Evolutionary conservation across 2,329 filamentous ascomycete genomes (phyloP).

Genomic region (Alternaria triticina): DNA sequence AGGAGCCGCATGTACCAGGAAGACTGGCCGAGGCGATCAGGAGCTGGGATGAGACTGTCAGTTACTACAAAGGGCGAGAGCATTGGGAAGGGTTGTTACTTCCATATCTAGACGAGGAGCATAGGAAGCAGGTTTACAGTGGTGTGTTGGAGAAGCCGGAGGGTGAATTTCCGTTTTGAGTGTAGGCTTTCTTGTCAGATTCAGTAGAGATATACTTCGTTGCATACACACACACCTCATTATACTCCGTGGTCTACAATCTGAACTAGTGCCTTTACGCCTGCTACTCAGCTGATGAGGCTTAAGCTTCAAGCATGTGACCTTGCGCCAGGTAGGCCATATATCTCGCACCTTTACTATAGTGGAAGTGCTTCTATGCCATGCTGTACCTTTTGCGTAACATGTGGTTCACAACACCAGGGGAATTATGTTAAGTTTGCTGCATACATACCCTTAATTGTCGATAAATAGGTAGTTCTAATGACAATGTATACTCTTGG

Average conservation of each 20-base stretch:
- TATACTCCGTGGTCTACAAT: too few relatives aligned
- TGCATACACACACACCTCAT: neutral
- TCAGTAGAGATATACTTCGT: neutral
- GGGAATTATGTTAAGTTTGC: neutral
- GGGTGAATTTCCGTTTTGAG: neutral
- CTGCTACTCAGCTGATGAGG: neutral
- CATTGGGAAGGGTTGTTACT: neutral
- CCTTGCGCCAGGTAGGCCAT: neutral
- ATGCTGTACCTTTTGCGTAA: neutral
- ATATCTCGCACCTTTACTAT: neutral
- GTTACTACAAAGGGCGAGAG: conserved; percentile 1
- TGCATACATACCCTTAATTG: neutral
- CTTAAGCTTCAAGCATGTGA: too few relatives aligned
- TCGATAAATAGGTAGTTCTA: neutral
- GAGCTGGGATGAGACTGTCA: neutral
- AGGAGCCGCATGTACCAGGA: conserved; percentile 2
- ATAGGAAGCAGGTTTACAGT: conserved; percentile 1
- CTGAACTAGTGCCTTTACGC: neutral
- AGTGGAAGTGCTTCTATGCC: neutral
- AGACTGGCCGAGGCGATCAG: neutral
- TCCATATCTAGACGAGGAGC: conserved; percentile 1
- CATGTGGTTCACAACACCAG: neutral
- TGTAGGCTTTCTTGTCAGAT: neutral
- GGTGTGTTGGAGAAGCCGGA: neutral
- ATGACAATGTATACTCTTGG: neutral